Conservation (phyloP, 345 rosid genomes). For the Camelina laxa region DNA sequence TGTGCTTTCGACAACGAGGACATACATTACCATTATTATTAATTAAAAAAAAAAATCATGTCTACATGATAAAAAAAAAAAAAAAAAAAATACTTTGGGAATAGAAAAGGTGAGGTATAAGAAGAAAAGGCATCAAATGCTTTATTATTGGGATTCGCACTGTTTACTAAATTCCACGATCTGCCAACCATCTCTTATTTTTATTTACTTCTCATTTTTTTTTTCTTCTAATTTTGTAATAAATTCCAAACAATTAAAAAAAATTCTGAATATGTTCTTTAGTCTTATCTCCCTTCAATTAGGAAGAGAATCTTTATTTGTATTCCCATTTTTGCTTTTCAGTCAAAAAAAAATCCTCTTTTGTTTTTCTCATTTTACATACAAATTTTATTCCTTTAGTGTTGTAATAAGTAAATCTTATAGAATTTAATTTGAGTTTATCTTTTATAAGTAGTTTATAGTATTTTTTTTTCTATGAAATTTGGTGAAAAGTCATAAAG, state of each 20-base stretch:
- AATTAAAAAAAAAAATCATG: conserved; percentile 8
- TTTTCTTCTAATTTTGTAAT: neutral
- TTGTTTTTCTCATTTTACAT: neutral
- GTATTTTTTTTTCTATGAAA: neutral
- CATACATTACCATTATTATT: conserved; percentile 8
- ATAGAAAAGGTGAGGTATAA: conserved; percentile 44
- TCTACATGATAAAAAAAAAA: conserved; percentile 21
- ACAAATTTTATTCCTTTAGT: neutral
- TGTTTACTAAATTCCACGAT: conserved; percentile 70
- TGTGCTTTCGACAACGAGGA: conserved; percentile 28
- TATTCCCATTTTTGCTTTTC: neutral
- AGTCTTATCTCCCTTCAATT: conserved; percentile 16
- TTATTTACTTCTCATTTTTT: conserved; percentile 11
- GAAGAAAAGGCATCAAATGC: conserved; percentile 77
- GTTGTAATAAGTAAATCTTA: conserved; percentile 1
- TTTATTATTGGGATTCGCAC: conserved; percentile 69
- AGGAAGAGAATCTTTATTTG: conserved; percentile 25
- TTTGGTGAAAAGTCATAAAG: conserved; percentile 33
- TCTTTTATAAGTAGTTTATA: no score
- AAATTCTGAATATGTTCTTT: conserved; percentile 30
- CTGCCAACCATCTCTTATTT: conserved; percentile 42
- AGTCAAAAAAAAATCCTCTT: conserved; percentile 15
- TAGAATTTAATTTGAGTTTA: neutral
- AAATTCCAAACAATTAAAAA: neutral
- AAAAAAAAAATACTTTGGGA: conserved; percentile 2